Percentiles rank a stretch among this genome's conserved stretches.
Conservation (phyloP, 345 rosid genomes). For the Lumnitzera racemosa region DNA sequence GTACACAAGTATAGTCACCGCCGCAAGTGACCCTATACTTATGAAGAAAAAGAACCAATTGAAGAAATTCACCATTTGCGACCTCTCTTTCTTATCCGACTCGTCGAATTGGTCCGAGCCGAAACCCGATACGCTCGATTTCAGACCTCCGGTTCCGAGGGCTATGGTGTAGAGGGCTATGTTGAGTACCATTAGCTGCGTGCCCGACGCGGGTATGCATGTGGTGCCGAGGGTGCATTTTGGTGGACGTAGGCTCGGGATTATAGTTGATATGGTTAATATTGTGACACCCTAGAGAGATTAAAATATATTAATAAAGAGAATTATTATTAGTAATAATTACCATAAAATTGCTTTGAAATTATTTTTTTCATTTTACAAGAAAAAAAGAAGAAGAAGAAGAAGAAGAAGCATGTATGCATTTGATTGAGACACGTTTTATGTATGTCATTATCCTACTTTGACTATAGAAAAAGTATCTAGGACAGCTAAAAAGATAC, state of each 20-base stretch:
- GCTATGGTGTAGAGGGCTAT: slow-evolving; percentile 75
- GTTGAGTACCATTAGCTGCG: slow-evolving; percentile 62
- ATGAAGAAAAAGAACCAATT: slow-evolving; percentile 94
- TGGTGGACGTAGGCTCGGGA: slow-evolving; percentile 81
- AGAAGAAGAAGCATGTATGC: not conserved
- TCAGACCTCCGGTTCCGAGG: slow-evolving; percentile 89
- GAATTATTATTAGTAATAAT: too few species aligned
- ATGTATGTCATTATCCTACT: not conserved
- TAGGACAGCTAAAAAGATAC: too few species aligned
- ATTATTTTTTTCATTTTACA: too few species aligned
- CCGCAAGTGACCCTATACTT: slow-evolving; percentile 68
- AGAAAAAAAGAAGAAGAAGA: not conserved
- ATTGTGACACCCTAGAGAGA: slow-evolving; percentile 60
- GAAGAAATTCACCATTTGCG: slow-evolving; percentile 72
- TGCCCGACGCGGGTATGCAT: slow-evolving; percentile 56
- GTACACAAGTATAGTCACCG: slow-evolving; percentile 85
- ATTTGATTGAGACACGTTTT: not conserved
- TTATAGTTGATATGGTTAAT: slow-evolving; percentile 63
- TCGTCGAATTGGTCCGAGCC: slow-evolving; percentile 97
- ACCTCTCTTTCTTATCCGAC: slow-evolving; percentile 43
- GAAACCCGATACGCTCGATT: slow-evolving; percentile 93
- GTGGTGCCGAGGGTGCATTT: slow-evolving; percentile 32
- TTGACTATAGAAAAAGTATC: too few species aligned
- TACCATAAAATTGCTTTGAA: too few species aligned
- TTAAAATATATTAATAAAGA: not conserved